phyloP scores from a whole-genome alignment of 2,329 filamentous ascomycete genomes.

The Pseudovirgaria hyperparasitica region DNA sequence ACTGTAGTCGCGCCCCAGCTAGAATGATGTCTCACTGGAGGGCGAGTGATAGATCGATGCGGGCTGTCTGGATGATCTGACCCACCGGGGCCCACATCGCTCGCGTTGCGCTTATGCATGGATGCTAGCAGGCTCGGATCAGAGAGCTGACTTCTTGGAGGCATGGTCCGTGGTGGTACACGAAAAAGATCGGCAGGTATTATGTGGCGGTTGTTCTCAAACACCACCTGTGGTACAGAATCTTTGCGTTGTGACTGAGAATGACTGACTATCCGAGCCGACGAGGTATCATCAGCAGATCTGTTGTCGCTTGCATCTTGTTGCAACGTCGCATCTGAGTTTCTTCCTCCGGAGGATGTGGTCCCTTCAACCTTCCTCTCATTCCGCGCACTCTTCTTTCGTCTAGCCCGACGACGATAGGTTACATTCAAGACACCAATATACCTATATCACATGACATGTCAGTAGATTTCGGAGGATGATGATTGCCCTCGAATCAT shows the following conservation, averaged over 20 bases:
- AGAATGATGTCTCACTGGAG: slow-evolving; percentile 35
- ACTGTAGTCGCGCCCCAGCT: slow-evolving; percentile 87
- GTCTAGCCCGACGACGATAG: slow-evolving; percentile 71
- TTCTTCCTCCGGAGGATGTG: slow-evolving; percentile 8
- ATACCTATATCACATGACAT: slow-evolving; percentile 47
- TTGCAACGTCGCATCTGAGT: slow-evolving; percentile 6
- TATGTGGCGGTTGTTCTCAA: slow-evolving; percentile 89
- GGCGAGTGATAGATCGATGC: slow-evolving; percentile 15
- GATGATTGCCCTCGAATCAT: slow-evolving; percentile 3
- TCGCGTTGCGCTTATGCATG: slow-evolving; percentile 22
- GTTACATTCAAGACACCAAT: slow-evolving; percentile 96
- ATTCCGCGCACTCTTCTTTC: slow-evolving; percentile 30
- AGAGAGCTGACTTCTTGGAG: slow-evolving; percentile 10
- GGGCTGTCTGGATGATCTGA: too few species aligned
- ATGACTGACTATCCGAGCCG: slow-evolving; percentile 55
- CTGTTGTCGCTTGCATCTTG: too few species aligned
- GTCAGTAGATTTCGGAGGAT: slow-evolving; percentile 16
- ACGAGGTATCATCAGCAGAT: too few species aligned
- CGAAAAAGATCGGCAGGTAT: slow-evolving; percentile 74
- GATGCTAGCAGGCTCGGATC: slow-evolving; percentile 20
- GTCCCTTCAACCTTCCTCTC: slow-evolving; percentile 11
- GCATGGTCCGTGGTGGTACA: slow-evolving; percentile 35
- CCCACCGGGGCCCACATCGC: slow-evolving; percentile 15
- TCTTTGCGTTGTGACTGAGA: slow-evolving; percentile 63
- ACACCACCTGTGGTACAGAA: slow-evolving; percentile 76